Evolutionary conservation across 2,329 filamentous ascomycete genomes (phyloP), one percentile per base, ranked within the genome.

Genomic region (Aureobasidium pullulans): DNA sequence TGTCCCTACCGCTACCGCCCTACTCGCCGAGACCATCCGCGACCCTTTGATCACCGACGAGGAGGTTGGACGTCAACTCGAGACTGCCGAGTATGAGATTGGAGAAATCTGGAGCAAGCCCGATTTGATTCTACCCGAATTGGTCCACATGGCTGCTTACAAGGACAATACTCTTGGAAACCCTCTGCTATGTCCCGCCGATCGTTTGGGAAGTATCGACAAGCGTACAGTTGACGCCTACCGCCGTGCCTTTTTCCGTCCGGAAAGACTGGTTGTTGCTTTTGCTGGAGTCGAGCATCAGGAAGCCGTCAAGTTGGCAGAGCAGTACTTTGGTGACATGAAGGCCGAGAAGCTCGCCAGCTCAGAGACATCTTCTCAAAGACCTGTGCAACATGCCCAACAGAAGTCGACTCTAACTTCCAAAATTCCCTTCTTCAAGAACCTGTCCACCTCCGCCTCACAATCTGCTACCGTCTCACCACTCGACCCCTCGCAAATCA

Each of bases 21-120:
- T 99, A 16, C 83, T 99, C 42, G 93, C 94, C 61, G 94, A 99
- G 73, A 97, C 94, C 34, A 95, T 99, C 63, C 87, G 90, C 61
- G 84, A 95, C 65, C 90, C 94, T 6, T 74, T 81, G 59, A 87
- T 97, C 65, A 95, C 90, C 8, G 88, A 95, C 29, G 84, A 89
- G 19, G 94, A 99, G 74, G 89, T 99, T 0, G 76, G 81, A 19
- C 85, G 91, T 71, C 94, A 99, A 76, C 79, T 99, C 23, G 85
- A 89, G 70, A 97, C 93, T 6, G 94, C 93, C 8, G 85, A 92
- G 56, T 99, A 97, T 71, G 94, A 99, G 76, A 94, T 99, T 72
- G 85, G 85, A 28, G 94, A 97, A 78, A 97, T 99, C 60, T 99
- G 94, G 94, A 87, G 88, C 67, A 97, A 96, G 79, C 92, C 94